Base-by-base conservation (phyloP, 352 stramenopile species). In the Phytophthora parvispora region DNA sequence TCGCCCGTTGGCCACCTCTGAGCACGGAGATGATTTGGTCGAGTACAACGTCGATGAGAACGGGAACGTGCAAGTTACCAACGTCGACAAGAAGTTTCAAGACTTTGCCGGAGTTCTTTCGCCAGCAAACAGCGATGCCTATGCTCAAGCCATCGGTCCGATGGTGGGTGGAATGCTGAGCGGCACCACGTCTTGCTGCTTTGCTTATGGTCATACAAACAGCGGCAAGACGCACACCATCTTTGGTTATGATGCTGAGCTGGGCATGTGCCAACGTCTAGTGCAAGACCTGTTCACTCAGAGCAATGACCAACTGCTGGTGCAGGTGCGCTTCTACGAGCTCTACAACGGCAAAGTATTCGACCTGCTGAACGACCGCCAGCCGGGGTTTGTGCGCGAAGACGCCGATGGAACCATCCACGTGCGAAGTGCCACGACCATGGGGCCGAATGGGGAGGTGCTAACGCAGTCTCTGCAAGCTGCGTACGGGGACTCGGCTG, bases 141-240 rank as follows among this genome's bases (percentile, higher is more conserved):
- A 84, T 55, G 54, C 54, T 1, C 50, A 76, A 32, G 65, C 77
- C 2, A 55, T 88, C 15, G 45, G 27, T 18, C 75, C 81, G 4
- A 60, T 90, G 27, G 25, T 87, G 0, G 5, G 50, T 1, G 50
- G 28, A 13, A 69, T 79, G 13, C 31, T 80, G n/a, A 63, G 29
- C 6, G 81, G 81, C 4, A 43, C 52, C 15, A 89, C 74, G 18
- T 75, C 68, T 5, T 89, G 81, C 55, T 87, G 79, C 70, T 90
- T 90, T 50, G 79, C 81, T 4, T 90, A 88, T 60, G 81, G 79
- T 4, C 77, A 89, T 56, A 89, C 81, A 8, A 84, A 84, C 52
- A 86, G 74, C 55, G 81, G 81, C 51, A 89, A 89, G 75, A 89
- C 81, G 18, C 81, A 89, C 65, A 87, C 81, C 47, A 87, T 89